Conservation (phyloP, 345 rosid species). For the Eucalyptus cloeziana region DNA sequence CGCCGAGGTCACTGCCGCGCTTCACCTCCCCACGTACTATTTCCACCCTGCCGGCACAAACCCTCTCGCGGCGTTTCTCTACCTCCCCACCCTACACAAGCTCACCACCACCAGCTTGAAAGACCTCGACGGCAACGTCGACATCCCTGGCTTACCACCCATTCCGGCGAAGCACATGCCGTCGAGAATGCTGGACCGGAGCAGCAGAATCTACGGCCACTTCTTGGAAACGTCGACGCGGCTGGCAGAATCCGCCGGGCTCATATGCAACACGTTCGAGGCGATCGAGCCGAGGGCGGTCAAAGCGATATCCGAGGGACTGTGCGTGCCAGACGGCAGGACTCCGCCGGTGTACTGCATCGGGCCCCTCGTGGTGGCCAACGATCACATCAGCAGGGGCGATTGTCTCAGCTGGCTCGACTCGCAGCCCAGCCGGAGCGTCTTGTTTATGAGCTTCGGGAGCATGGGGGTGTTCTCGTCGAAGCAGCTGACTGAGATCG, state of each 20-base stretch:
- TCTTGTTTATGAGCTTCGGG: conserved; percentile 19
- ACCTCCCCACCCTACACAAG: background rate
- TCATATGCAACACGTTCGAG: conserved; percentile 18
- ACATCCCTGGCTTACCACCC: conserved; percentile 19
- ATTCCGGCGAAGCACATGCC: conserved; percentile 4
- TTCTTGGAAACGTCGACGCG: background rate
- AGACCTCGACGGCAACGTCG: background rate
- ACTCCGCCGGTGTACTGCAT: conserved; percentile 16
- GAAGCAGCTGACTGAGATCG: conserved; percentile 17
- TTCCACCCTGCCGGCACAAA: background rate
- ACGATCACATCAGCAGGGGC: background rate
- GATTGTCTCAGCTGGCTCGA: conserved; percentile 17
- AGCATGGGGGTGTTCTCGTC: conserved; percentile 11
- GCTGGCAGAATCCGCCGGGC: background rate
- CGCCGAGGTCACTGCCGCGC: background rate
- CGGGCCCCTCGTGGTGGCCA: conserved; percentile 5
- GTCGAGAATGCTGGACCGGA: background rate
- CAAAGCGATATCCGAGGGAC: conserved; percentile 5
- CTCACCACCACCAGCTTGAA: background rate
- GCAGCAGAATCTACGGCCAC: background rate
- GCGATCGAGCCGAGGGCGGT: background rate
- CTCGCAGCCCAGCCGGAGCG: conserved; percentile 11
- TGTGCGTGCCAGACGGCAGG: background rate
- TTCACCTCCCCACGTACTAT: conserved; percentile 5
- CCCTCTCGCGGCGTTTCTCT: background rate